phyloP scores from a whole-genome alignment of 306 rosid species.

The Castanea crenata region DNA sequence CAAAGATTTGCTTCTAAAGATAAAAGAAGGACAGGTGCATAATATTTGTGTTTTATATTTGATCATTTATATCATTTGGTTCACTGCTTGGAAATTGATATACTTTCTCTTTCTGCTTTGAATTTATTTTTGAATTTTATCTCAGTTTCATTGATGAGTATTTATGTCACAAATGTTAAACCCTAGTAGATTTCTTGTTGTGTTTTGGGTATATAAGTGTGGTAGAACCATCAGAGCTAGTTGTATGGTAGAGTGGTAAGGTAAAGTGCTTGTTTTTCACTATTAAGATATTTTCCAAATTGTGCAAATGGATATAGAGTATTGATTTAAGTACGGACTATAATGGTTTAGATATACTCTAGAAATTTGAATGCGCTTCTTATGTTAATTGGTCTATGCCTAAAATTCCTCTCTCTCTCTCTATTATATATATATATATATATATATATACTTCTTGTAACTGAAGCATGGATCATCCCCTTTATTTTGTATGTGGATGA shows the following conservation, averaged over 20 bases:
- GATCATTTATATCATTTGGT: not conserved
- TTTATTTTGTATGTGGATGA: not conserved
- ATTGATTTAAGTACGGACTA: not conserved
- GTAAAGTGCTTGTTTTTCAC: not conserved
- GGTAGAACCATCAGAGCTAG: not conserved
- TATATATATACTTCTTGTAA: not conserved
- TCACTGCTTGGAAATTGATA: not conserved
- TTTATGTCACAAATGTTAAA: not conserved
- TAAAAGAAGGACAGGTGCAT: constrained; percentile 67
- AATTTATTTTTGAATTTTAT: no score
- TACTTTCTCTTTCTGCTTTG: not conserved
- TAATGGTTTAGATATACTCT: not conserved
- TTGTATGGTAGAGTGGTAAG: not conserved
- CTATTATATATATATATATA: not conserved
- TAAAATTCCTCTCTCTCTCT: not conserved
- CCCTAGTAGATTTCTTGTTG: not conserved
- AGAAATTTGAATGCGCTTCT: not conserved
- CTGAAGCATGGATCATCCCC: not conserved
- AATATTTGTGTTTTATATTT: constrained; percentile 9
- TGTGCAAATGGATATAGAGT: not conserved
- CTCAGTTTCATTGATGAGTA: not conserved
- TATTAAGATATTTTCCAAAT: not conserved
- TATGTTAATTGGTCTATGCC: not conserved
- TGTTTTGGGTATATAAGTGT: not conserved
- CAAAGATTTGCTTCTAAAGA: constrained; percentile 58